Percentiles rank a stretch among this genome's conserved stretches.
Conservation (phyloP, 768 basidiomycete species). For the Tylopilus vinaceipallidus region DNA sequence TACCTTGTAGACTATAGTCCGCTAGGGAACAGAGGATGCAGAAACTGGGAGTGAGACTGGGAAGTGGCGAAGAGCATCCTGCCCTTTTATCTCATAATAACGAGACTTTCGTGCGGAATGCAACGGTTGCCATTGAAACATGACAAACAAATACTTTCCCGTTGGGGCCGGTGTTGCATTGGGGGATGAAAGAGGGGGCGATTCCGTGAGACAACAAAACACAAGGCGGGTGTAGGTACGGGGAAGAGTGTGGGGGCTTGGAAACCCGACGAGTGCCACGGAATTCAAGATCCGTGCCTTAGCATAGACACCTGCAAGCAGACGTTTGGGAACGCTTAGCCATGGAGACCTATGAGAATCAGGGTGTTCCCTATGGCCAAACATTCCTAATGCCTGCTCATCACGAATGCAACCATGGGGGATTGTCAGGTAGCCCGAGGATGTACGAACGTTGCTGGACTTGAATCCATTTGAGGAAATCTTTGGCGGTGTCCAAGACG, state of each 20-base stretch:
- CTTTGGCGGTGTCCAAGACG: not conserved
- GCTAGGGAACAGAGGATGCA: conserved; percentile 2
- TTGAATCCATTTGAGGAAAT: not conserved
- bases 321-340: not conserved
- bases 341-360: too few species aligned
- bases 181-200: not conserved
- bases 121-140: conserved; percentile 16
- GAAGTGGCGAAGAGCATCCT: not conserved
- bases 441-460: too few species aligned
- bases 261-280: too few species aligned
- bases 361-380: too few species aligned
- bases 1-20: conserved; percentile 19
- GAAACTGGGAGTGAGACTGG: not conserved
- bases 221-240: not conserved
- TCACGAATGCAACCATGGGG: not conserved
- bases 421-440: not conserved
- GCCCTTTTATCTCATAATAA: conserved; percentile 11
- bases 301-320: not conserved
- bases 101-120: not conserved
- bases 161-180: not conserved
- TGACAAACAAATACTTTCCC: not conserved
- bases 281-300: too few species aligned
- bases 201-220: not conserved
- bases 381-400: too few species aligned
- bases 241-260: not conserved